phyloP scores from a whole-genome alignment of 441 rosid genomes.

The Populus hybrid region DNA sequence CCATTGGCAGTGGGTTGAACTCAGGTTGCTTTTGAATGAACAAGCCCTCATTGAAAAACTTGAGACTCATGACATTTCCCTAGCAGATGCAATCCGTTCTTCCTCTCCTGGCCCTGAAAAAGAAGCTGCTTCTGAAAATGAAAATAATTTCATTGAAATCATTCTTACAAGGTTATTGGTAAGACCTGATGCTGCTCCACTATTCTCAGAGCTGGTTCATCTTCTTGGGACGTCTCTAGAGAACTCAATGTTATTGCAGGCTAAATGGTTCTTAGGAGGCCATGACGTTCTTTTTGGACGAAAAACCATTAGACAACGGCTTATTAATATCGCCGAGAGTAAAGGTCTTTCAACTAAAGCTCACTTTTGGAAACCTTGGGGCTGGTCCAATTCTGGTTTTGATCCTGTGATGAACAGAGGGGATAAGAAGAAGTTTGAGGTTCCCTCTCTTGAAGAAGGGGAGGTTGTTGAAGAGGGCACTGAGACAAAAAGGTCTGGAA shows the following conservation, averaged over 20 bases:
- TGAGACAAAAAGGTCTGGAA: conserved; percentile 49
- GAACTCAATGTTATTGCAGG: conserved; percentile 86
- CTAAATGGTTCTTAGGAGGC: conserved; percentile 92
- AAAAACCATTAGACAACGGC: conserved; percentile 86
- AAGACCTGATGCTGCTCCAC: conserved; percentile 97
- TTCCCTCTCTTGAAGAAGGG: conserved; percentile 75
- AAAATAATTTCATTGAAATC: conserved; percentile 80
- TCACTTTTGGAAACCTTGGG: conserved; percentile 96
- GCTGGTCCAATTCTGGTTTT: conserved; percentile 60
- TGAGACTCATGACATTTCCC: conserved; percentile 63
- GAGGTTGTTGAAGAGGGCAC: conserved; percentile 80
- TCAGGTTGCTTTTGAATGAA: conserved; percentile 94
- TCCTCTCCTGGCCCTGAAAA: conserved; percentile 70
- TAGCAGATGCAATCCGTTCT: conserved; percentile 75
- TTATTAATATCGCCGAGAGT: conserved; percentile 73
- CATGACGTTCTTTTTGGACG: conserved; percentile 88
- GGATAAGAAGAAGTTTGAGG: conserved; percentile 70
- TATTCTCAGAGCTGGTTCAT: conserved; percentile 94
- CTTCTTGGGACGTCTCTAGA: conserved; percentile 93
- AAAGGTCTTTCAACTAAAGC: conserved; percentile 74
- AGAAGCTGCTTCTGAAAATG: conserved; percentile 82
- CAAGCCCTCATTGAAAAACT: conserved; percentile 89
- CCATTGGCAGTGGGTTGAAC: conserved; percentile 99
- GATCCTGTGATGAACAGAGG: conserved; percentile 41
- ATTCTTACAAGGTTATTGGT: conserved; percentile 94